These are phyloP conservation scores for Kurtzmaniella cleridarum DNA, from an alignment of 805 yeast genomes.

Conservation along the genomic window DNA sequence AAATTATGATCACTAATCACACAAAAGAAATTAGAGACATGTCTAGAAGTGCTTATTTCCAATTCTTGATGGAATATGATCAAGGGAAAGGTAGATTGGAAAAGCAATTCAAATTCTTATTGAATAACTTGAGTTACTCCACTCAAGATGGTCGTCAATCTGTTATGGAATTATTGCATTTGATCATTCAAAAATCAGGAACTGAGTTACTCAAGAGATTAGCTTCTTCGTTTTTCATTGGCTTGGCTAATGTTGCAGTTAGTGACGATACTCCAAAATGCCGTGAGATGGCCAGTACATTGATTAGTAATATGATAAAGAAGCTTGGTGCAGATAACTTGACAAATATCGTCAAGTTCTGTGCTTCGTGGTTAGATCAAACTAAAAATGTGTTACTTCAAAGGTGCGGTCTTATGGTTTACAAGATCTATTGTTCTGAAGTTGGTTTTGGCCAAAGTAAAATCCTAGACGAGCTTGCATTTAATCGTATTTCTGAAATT, in stretches of 20 bases:
- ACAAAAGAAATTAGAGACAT: conserved; percentile 76
- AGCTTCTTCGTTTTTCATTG: conserved; percentile 75
- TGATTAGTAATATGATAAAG: conserved; percentile 51
- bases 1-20: conserved; percentile 87
- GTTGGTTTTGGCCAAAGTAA: conserved; percentile 37
- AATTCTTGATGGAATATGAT: conserved; percentile 89
- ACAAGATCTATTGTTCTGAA: conserved; percentile 53
- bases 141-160: conserved; percentile 84
- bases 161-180: conserved; percentile 79
- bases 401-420: conserved; percentile 71
- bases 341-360: conserved; percentile 35
- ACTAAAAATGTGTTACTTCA: conserved; percentile 45
- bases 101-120: conserved; percentile 74
- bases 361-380: conserved; percentile 60
- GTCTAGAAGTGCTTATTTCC: conserved; percentile 77
- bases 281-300: conserved; percentile 72
- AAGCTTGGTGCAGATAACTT: conserved; percentile 37
- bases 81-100: conserved; percentile 84
- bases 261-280: conserved; percentile 76
- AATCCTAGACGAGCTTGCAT: conserved; percentile 36
- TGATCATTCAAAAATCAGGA: conserved; percentile 62
- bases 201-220: conserved; percentile 53
- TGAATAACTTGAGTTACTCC: conserved; percentile 77
- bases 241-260: conserved; percentile 69
- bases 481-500: conserved; percentile 17